These are phyloP conservation scores for Penicillium soppii DNA, from an alignment of 495 filamentous ascomycete genomes.

Conservation along the genomic window DNA sequence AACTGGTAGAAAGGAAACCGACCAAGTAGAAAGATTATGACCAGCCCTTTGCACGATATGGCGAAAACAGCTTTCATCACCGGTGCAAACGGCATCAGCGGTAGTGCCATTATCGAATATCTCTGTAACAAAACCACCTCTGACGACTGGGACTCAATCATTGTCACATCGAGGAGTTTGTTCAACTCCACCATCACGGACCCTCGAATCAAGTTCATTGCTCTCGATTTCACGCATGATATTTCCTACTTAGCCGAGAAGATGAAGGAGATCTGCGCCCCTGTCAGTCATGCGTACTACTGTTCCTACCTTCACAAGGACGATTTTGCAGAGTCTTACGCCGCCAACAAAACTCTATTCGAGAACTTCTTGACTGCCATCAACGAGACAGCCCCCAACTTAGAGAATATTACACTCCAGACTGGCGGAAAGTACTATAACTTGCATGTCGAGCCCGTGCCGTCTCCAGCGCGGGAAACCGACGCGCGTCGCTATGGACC, in stretches of 20 bases:
- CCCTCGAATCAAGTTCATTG: slow-evolving; percentile 25
- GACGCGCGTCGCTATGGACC: slow-evolving; percentile 1
- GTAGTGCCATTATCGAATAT: slow-evolving; percentile 12
- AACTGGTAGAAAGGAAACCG: neutral
- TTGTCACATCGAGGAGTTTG: slow-evolving; percentile 25
- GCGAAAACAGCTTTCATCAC: slow-evolving; percentile 14
- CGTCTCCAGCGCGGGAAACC: neutral
- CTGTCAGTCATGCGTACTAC: slow-evolving; percentile 29
- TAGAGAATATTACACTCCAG: slow-evolving; percentile 3
- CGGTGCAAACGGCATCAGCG: slow-evolving; percentile 19
- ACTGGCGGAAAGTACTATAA: slow-evolving; percentile 12
- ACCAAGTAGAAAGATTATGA: neutral
- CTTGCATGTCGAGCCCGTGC: neutral
- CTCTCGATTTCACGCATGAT: slow-evolving; percentile 13
- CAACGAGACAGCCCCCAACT: neutral
- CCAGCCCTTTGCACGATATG: neutral
- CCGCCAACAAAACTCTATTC: slow-evolving; percentile 18
- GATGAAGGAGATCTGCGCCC: slow-evolving; percentile 10
- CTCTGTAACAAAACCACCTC: neutral
- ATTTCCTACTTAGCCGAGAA: neutral
- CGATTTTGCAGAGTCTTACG: slow-evolving; percentile 11
- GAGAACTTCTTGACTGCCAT: slow-evolving; percentile 19
- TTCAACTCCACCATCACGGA: slow-evolving; percentile 8
- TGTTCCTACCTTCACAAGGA: slow-evolving; percentile 25
- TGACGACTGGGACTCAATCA: slow-evolving; percentile 9